Evolutionary conservation across 2,329 filamentous ascomycete species (phyloP).

Genomic region (Arthrobotrys iridis): DNA sequence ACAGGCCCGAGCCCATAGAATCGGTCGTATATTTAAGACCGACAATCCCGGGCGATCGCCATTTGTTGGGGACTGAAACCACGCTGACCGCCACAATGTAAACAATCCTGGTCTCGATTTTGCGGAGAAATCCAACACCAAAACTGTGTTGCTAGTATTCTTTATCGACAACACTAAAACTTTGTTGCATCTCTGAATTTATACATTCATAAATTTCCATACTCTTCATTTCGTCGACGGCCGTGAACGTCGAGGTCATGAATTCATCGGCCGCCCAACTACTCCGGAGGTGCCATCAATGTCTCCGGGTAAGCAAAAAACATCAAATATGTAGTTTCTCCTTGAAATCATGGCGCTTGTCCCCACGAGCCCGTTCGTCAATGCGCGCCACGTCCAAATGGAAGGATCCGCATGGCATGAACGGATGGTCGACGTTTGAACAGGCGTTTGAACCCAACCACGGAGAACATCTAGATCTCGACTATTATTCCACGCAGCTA

Average conservation of each 20-base stretch:
- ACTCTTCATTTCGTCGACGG: not conserved
- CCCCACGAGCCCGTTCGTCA: conserved; percentile 33
- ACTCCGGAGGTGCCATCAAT: conserved; percentile 16
- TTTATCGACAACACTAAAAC: conserved; percentile 18
- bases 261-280: conserved; percentile 15
- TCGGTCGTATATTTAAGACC: too few species aligned
- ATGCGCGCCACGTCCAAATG: conserved; percentile 17
- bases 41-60: too few species aligned
- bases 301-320: not conserved
- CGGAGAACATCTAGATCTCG: too few species aligned
- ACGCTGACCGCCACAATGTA: too few species aligned
- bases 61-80: too few species aligned
- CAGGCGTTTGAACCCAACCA: not conserved
- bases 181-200: conserved; percentile 48
- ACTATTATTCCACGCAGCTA: too few species aligned
- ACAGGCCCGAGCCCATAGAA: too few species aligned
- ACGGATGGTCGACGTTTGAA: too few species aligned
- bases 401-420: too few species aligned
- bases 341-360: conserved; percentile 19
- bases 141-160: not conserved
- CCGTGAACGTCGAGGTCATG: too few species aligned
- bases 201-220: not conserved
- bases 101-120: too few species aligned
- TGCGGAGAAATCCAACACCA: not conserved
- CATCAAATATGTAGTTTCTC: conserved; percentile 42